Percentiles rank a stretch among this genome's conserved stretches.
These are phyloP conservation scores for Moesziomyces sp. DNA, from an alignment of 1,284 basidiomycete genomes.

Conservation along the genomic window DNA sequence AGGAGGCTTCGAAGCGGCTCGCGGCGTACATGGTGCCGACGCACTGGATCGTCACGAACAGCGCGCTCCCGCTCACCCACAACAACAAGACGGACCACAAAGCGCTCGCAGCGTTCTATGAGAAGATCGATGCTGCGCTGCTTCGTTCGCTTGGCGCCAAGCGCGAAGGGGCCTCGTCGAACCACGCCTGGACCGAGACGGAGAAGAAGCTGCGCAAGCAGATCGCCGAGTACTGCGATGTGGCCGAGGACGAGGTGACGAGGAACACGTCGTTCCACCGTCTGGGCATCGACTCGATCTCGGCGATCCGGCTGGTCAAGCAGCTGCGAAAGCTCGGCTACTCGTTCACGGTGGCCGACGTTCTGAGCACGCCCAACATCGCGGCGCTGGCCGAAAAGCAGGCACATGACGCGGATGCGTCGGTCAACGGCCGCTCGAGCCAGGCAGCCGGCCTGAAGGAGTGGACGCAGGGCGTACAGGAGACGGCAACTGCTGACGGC, in stretches of 20 bases:
- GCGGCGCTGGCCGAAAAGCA: slow-evolving; percentile 43
- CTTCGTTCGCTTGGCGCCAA: slow-evolving; percentile 27
- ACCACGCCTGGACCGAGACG: slow-evolving; percentile 24
- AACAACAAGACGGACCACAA: slow-evolving; percentile 65
- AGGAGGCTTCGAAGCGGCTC: slow-evolving; percentile 44
- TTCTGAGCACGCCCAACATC: slow-evolving; percentile 50
- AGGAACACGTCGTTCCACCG: slow-evolving; percentile 56
- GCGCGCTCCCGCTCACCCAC: slow-evolving; percentile 58
- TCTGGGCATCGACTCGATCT: slow-evolving; percentile 64
- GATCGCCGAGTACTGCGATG: slow-evolving; percentile 31
- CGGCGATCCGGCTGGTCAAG: slow-evolving; percentile 55
- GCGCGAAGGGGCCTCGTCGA: slow-evolving; percentile 18
- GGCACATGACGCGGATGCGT: not conserved
- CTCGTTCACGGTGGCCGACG: slow-evolving; percentile 41
- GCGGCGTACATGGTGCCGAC: slow-evolving; percentile 63
- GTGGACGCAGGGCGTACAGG: slow-evolving; percentile 10
- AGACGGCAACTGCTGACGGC: slow-evolving; percentile 12
- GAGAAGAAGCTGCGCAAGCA: slow-evolving; percentile 35
- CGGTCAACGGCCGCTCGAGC: not conserved
- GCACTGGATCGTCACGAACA: slow-evolving; percentile 47
- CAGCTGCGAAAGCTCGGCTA: slow-evolving; percentile 27
- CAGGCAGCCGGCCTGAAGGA: not conserved
- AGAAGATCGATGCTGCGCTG: slow-evolving; percentile 17
- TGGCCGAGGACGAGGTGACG: slow-evolving; percentile 30
- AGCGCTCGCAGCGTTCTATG: slow-evolving; percentile 42